Base-by-base conservation (phyloP, 2,329 filamentous ascomycete species). In the Colletotrichum liaoningense region DNA sequence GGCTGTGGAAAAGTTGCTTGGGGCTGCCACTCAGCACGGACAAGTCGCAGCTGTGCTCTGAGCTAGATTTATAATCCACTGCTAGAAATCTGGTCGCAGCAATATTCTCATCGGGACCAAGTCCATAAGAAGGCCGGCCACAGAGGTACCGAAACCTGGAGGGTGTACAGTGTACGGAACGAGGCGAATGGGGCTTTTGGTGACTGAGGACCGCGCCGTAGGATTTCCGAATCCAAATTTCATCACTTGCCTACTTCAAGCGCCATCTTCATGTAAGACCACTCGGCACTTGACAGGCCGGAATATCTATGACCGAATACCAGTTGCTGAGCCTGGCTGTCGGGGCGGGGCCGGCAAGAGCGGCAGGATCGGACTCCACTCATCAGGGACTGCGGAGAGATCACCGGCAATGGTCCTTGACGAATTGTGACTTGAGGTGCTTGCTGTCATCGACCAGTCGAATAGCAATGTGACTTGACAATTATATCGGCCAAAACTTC, bases 1-100 rank as follows among this genome's bases (percentile, higher is more conserved):
- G n/a, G 70, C 57, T 33, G 66, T 73, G 1, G 70, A 70, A 1
- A 49, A 60, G 24, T 4, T 73, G 12, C 8, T 73, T 0, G 35
- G 66, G 4, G 55, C 59, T 9, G 24, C 14, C 1, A 28, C 3
- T 4, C 66, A 56, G n/a, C 30, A 19, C 5, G n/a, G 14, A 4
- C 70, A 73, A 14, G 42, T 62, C 5, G 46, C 60, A 5, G 30
- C 66, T 16, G n/a, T 70, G 11, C 60, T 69, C 2, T 73, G 22
- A 52, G 19, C 3, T 4, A 7, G 14, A 55, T 55, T 11, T 5
- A 9, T 28, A 7, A 12, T 35, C 1, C 33, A 42, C 16, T 19
- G 38, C 33, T 35, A 35, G 33, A 35, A 3, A 5, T 35, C 33
- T 35, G 33, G 33, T 35, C 33, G 33, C 33, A 33, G 30, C 4